Evolutionary conservation across 2,329 filamentous ascomycete species (phyloP).

Genomic region (Ophiostoma quercus): DNA sequence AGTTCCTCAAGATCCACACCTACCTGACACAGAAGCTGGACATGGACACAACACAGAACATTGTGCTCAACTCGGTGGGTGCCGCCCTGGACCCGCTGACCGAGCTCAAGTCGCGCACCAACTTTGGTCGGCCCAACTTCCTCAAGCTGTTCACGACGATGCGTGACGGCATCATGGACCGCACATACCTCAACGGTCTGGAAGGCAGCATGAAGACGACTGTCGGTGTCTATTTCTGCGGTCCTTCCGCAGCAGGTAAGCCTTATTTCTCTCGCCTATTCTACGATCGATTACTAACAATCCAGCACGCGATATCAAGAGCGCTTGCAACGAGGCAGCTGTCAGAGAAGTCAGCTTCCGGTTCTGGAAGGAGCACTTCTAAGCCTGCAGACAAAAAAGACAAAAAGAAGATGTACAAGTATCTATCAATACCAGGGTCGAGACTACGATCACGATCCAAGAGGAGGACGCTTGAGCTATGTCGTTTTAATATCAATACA

Average conservation of each 20-base stretch:
- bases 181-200: constrained; percentile 77
- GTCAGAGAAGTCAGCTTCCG: constrained; percentile 81
- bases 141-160: constrained; percentile 71
- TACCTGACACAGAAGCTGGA: constrained; percentile 94
- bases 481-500: not conserved
- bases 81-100: constrained; percentile 84
- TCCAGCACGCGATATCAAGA: constrained; percentile 76
- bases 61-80: constrained; percentile 92
- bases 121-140: constrained; percentile 94
- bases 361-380: constrained; percentile 98
- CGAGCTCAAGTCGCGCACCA: constrained; percentile 81
- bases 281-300: constrained; percentile 34
- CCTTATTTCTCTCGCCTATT: constrained; percentile 21
- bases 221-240: constrained; percentile 97
- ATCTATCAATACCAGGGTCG: not conserved
- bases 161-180: constrained; percentile 79
- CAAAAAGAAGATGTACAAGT: not conserved
- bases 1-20: constrained; percentile 96
- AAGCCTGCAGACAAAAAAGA: constrained; percentile 26
- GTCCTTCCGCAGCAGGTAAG: constrained; percentile 66
- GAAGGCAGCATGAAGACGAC: constrained; percentile 73
- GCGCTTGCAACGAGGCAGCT: constrained; percentile 68
- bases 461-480: constrained; percentile 1
- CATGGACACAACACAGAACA: constrained; percentile 88
- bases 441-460: not conserved